Conservation (phyloP, 805 yeast genomes). For the Crinitomyces ghanaensis region DNA sequence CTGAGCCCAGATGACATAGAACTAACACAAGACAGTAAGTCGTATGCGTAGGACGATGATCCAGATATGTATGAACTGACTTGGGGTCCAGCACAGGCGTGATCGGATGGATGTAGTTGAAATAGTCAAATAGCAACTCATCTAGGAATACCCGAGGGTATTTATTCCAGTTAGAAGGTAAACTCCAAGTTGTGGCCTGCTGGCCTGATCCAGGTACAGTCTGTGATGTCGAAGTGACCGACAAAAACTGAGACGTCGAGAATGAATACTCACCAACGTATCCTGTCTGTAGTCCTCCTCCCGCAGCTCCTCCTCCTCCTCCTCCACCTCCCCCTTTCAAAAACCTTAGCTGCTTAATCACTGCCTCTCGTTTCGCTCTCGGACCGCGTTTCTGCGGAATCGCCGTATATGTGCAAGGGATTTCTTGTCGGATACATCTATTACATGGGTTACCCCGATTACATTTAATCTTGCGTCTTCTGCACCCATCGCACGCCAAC, state of each 20-base stretch:
- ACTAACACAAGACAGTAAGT: conserved; percentile 7
- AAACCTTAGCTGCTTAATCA: conserved; percentile 10
- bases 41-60: conserved; percentile 4
- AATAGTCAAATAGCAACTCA: conserved; percentile 7
- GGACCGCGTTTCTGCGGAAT: conserved; percentile 10
- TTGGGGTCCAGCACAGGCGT: conserved; percentile 9
- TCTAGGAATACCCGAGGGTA: conserved; percentile 6
- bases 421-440: conserved; percentile 4
- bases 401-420: conserved; percentile 9
- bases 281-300: no score
- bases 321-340: no score
- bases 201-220: no score
- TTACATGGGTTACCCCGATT: conserved; percentile 9
- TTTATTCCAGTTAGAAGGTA: conserved; percentile 8
- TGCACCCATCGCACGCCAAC: conserved; percentile 13
- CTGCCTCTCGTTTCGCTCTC: conserved; percentile 9
- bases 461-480: conserved; percentile 10
- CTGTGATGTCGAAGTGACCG: no score
- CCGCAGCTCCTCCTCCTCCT: no score
- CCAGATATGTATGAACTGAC: conserved; percentile 5
- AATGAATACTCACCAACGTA: no score
- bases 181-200: no score
- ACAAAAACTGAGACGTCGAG: no score
- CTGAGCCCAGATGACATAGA: no score
- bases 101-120: conserved; percentile 7